Evolutionary conservation across 2,329 filamentous ascomycete genomes (phyloP).

Genomic region (Rachicladosporium sp.): DNA sequence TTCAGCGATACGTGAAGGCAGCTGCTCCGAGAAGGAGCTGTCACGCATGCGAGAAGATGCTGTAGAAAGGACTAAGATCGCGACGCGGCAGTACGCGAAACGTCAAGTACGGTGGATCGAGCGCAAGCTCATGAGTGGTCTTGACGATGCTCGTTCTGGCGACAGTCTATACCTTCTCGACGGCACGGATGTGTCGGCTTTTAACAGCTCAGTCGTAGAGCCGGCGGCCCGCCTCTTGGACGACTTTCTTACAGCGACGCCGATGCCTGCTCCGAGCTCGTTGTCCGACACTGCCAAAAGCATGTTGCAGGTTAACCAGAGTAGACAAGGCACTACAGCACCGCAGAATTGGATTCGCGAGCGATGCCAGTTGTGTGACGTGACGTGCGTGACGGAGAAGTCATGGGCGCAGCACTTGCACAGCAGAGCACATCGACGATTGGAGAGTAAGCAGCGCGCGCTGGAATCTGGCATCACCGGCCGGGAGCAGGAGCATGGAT

Average conservation of each 20-base stretch:
- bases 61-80: no score
- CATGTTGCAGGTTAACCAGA: constrained; percentile 45
- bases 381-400: constrained; percentile 41
- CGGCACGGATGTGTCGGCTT: constrained; percentile 55
- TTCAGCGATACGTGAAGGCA: neutral
- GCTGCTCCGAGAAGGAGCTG: no score
- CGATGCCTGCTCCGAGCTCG: constrained; percentile 40
- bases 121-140: constrained; percentile 61
- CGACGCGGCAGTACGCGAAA: constrained; percentile 33
- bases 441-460: constrained; percentile 13
- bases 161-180: constrained; percentile 66
- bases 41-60: no score
- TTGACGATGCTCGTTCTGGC: constrained; percentile 41
- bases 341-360: constrained; percentile 38
- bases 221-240: constrained; percentile 52
- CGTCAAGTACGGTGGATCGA: constrained; percentile 80
- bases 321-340: constrained; percentile 32
- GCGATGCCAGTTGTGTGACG: constrained; percentile 60
- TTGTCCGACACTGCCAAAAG: constrained; percentile 46
- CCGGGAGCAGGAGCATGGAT: no score
- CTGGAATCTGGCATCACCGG: constrained; percentile 3
- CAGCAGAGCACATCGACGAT: constrained; percentile 40
- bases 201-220: constrained; percentile 49
- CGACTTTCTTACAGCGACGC: constrained; percentile 46
- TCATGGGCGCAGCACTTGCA: constrained; percentile 47